phyloP scores from a whole-genome alignment of 805 yeast genomes.

The Torulaspora franciscae region DNA sequence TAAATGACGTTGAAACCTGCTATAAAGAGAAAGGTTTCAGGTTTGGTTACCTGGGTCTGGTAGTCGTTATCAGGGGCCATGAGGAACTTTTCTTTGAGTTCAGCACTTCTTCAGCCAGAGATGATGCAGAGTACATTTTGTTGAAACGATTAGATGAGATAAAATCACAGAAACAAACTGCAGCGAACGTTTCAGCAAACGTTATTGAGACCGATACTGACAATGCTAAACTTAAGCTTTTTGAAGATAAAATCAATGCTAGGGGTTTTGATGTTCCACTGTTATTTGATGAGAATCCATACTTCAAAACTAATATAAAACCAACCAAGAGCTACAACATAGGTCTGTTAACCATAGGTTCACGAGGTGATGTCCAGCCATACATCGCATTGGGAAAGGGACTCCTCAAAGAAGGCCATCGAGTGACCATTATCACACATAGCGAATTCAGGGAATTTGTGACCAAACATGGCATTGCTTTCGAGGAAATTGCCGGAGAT shows the following conservation, averaged over 20 bases:
- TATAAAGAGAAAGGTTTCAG: constrained; percentile 63
- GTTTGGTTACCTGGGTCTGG: constrained; percentile 67
- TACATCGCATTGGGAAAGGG: constrained; percentile 87
- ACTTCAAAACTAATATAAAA: constrained; percentile 44
- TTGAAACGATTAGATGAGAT: constrained; percentile 46
- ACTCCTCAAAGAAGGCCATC: constrained; percentile 72
- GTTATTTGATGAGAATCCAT: constrained; percentile 61
- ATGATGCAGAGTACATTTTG: constrained; percentile 61
- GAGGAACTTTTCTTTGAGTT: constrained; percentile 79
- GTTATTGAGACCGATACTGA: constrained; percentile 33
- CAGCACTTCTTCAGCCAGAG: constrained; percentile 55
- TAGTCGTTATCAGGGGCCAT: constrained; percentile 62
- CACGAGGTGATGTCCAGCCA: constrained; percentile 96
- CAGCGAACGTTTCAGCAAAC: constrained; percentile 8
- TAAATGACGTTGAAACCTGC: constrained; percentile 64
- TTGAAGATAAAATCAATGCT: constrained; percentile 60
- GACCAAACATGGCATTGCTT: constrained; percentile 56
- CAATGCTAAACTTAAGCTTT: constrained; percentile 56
- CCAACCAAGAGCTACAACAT: constrained; percentile 55
- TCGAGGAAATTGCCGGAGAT: constrained; percentile 79
- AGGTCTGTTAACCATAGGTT: constrained; percentile 81
- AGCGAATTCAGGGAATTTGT: constrained; percentile 76
- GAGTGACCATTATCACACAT: constrained; percentile 82
- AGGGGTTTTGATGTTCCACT: constrained; percentile 67
- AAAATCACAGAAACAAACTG: constrained; percentile 21